phyloP scores from a whole-genome alignment of 306 rosid genomes.

The Rosa chinensis region DNA sequence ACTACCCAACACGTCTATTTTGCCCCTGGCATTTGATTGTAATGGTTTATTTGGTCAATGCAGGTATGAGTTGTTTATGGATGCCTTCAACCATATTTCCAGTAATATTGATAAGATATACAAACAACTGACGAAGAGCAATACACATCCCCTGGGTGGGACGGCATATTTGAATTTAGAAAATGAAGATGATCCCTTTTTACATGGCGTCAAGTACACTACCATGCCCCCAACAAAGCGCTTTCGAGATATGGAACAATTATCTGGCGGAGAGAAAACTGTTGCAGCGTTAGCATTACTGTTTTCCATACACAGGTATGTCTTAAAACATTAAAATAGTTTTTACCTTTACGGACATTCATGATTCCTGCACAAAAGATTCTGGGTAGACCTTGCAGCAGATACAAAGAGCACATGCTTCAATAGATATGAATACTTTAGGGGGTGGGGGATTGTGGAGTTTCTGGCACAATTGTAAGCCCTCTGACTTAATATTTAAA shows the following conservation, averaged over 20 bases:
- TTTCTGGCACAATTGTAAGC: background rate
- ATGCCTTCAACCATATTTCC: constrained; percentile 87
- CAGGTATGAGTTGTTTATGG: constrained; percentile 88
- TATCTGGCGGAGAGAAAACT: constrained; percentile 98
- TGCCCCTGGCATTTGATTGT: background rate
- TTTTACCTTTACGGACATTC: background rate
- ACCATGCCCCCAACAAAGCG: constrained; percentile 99
- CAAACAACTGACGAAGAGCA: constrained; percentile 90
- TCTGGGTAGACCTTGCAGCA: background rate
- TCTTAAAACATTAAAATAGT: background rate
- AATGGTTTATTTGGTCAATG: constrained; percentile 31
- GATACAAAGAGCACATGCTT: background rate
- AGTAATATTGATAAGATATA: constrained; percentile 82
- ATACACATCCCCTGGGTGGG: constrained; percentile 91
- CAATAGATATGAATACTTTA: background rate
- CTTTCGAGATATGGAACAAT: constrained; percentile 96
- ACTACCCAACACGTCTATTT: background rate
- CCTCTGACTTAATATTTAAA: background rate
- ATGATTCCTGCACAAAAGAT: no score
- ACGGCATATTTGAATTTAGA: constrained; percentile 90
- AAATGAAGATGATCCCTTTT: constrained; percentile 95
- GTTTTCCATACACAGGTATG: constrained; percentile 91
- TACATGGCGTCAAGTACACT: constrained; percentile 93
- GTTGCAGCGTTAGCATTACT: constrained; percentile 96
- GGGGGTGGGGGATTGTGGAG: background rate